A percentile compares a stretch with the other conserved stretches of the same genome.
These are phyloP conservation scores for Saccharum hybrid DNA, from an alignment of 202 grass and related monocot species.

Conservation along the genomic window DNA sequence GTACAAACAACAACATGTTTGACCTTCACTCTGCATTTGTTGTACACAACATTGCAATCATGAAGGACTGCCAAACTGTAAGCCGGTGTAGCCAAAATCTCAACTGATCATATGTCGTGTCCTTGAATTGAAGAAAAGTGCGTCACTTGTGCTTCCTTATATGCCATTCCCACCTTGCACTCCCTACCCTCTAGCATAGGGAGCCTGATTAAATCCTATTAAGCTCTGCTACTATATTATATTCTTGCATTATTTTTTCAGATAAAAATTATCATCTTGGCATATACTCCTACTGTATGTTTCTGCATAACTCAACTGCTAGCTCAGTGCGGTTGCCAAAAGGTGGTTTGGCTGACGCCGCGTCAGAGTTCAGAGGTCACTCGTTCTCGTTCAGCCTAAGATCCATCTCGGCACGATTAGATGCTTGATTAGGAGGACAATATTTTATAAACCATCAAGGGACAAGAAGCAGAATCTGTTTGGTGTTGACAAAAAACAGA, in stretches of 20 bases:
- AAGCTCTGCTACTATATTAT: too few relatives aligned
- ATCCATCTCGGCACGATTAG: conserved; percentile 25
- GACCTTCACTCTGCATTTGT: not conserved
- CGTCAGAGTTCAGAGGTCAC: not conserved
- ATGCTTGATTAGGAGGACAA: not conserved
- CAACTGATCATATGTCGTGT: not conserved
- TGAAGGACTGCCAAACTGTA: too few relatives aligned
- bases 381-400: not conserved
- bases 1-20: not conserved
- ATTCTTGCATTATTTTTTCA: too few relatives aligned
- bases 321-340: too few relatives aligned
- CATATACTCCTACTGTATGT: too few relatives aligned
- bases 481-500: not conserved
- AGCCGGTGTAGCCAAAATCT: conserved; percentile 10
- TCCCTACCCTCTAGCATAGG: too few relatives aligned
- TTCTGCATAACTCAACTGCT: not conserved
- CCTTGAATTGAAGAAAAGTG: not conserved
- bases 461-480: conserved; percentile 26
- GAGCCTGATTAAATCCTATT: too few relatives aligned
- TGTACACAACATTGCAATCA: not conserved
- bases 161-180: too few relatives aligned
- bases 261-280: too few relatives aligned
- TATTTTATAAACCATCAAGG: conserved; percentile 21
- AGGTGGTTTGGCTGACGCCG: too few relatives aligned
- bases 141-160: too few relatives aligned